These are phyloP conservation scores for Auxenochlorella protothecoides DNA, from an alignment of 139 green algal genomes.

Conservation along the genomic window DNA sequence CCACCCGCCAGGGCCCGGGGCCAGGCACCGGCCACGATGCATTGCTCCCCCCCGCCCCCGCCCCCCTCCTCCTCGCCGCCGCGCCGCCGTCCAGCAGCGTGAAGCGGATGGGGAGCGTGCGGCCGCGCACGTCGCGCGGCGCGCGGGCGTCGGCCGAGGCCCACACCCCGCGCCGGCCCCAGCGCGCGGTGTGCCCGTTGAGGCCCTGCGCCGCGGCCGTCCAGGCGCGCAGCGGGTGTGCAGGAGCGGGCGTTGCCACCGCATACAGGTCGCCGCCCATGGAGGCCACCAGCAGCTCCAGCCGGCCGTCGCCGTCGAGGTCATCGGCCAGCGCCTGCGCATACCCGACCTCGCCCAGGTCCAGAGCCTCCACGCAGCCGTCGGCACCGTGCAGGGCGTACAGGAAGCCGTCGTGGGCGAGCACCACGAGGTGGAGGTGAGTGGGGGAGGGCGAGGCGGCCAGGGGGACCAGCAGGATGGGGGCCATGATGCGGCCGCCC, in stretches of 20 bases:
- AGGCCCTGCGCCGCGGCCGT: constrained; percentile 38
- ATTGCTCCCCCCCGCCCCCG: background rate
- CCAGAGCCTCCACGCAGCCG: constrained; percentile 75
- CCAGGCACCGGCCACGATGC: too few relatives aligned
- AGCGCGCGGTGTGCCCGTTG: constrained; percentile 50
- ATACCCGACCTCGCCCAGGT: constrained; percentile 87
- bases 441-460: background rate
- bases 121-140: constrained; percentile 64
- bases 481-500: constrained; percentile 27
- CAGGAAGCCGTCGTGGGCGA: constrained; percentile 83
- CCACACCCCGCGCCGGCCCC: constrained; percentile 58
- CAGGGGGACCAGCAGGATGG: constrained; percentile 47
- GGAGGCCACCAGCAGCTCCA: constrained; percentile 85
- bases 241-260: constrained; percentile 57
- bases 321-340: constrained; percentile 86
- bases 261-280: constrained; percentile 83
- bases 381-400: constrained; percentile 71
- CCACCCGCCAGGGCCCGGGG: too few relatives aligned
- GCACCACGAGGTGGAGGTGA: constrained; percentile 66
- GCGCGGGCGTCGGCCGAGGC: constrained; percentile 36
- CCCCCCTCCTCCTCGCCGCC: background rate
- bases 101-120: constrained; percentile 55
- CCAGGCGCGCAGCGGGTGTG: constrained; percentile 74
- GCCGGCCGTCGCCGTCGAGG: constrained; percentile 51
- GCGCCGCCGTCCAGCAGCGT: constrained; percentile 40